phyloP scores from a whole-genome alignment of 306 rosid genomes.

The Cucurbita maxima region DNA sequence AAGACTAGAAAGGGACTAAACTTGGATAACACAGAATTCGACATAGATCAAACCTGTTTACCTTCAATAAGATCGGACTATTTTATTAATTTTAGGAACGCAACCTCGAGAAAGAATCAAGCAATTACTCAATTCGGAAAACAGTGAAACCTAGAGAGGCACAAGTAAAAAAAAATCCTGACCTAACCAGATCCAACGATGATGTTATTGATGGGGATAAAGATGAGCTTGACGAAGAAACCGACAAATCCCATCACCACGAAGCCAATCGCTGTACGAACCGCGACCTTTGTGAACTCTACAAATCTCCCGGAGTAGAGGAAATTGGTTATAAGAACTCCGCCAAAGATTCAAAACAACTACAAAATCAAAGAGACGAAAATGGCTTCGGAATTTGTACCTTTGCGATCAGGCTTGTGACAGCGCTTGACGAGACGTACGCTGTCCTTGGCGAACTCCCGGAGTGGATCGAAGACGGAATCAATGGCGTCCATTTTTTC shows the following conservation, averaged over 20 bases:
- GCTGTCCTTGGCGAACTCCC: constrained; percentile 66
- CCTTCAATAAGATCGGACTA: no score
- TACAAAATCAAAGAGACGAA: not conserved
- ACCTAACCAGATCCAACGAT: constrained; percentile 70
- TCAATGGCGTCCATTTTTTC: constrained; percentile 51
- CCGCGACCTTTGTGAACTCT: constrained; percentile 70
- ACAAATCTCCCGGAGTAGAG: not conserved
- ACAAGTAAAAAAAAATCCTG: not conserved
- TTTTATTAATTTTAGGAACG: not conserved
- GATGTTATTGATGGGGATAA: constrained; percentile 46
- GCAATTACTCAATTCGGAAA: not conserved
- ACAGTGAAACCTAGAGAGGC: not conserved
- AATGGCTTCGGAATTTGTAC: constrained; percentile 1
- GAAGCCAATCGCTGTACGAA: constrained; percentile 69
- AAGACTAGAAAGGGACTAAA: not conserved
- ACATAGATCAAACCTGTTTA: not conserved
- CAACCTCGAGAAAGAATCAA: not conserved
- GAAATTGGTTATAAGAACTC: not conserved
- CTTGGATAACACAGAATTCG: not conserved
- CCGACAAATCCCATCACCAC: constrained; percentile 67
- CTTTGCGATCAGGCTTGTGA: constrained; percentile 70
- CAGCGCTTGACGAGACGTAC: constrained; percentile 60
- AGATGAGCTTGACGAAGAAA: constrained; percentile 6
- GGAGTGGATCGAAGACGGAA: constrained; percentile 53
- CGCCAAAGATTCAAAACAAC: no score